Base-by-base conservation (phyloP, 2,329 filamentous ascomycete species). In the Hypocrella siamensis region DNA sequence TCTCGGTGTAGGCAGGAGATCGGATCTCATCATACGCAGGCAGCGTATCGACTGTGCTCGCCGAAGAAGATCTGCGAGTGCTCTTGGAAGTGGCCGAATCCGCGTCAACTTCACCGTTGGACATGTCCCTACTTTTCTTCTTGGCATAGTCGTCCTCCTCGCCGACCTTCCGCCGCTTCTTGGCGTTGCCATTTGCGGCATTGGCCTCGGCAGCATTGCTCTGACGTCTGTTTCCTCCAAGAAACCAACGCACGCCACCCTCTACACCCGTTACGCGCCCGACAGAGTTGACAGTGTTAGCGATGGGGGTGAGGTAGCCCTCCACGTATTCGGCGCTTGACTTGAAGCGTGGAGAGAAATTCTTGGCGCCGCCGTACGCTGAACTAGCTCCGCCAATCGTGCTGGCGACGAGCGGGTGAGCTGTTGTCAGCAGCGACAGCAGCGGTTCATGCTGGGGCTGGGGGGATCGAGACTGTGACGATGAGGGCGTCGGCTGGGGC, bases 311-410 rank as follows among this genome's bases (percentile, higher is more conserved):
- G 31, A 93, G 73, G 42, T 83, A 88, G 29, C 82, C 78, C 53
- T 96, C 88, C 15, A 94, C 76, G 45, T 92, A 84, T 51, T 93
- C 84, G 30, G 83, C 88, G 38, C 85, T 74, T n/a, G 81, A 80
- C 52, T 82, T 85, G 49, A 94, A 83, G 3, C 80, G 71, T 0
- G 88, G 85, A 2, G 84, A 92, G 46, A 88, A 92, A 42, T 86
- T 83, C 55, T 96, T 94, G 9, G 82, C 85, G 3, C 70, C 77
- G 18, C 79, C 78, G 51, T 96, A 96, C 2, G 82, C 83, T 2
- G 80, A 84, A 6, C 88, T 70, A 0, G 85, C 88, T 32, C 78
- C 76, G 42, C 82, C 83, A 43, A 93, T 86, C 0, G 85, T 84
- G 18, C 75, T 83, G 8, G 82, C 84, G 12, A 94, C 69, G 38